Evolutionary conservation across 768 basidiomycete genomes (phyloP), one percentile per base, ranked within the genome.

Genomic region (Chalciporus chontae): DNA sequence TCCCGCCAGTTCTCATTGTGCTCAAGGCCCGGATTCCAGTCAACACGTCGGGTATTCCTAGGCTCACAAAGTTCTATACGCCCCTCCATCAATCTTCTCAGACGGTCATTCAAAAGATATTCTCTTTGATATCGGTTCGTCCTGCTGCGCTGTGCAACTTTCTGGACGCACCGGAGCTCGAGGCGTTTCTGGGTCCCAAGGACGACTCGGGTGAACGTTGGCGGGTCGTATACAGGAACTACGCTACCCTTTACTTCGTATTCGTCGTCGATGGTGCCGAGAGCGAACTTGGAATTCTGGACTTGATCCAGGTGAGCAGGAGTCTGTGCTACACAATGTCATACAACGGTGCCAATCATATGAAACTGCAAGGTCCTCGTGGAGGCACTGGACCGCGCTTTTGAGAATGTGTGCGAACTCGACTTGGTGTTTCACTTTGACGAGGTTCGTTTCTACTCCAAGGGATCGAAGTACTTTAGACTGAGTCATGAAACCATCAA

Each of bases 381-480:
- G 50, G 96, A 99, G 73, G 87, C 91, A 3, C 77, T 99, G 31
- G 96, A 99, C 69, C 77, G 93, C 32, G 85, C 92, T 14, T 99
- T 98, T 64, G 93, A 96, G 74, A 98, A 97, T 62, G 96, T 99
- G 0, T 98, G 96, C 70, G 96, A 99, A 68, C 75, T 99, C 40
- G 96, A 99, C 68, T 78, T 99, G 11, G 94, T 99, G 44, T 99
- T 98, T 68, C 94, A 97, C 67, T 99, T 97, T 62, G 96, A 98
- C 67, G 94, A 98, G 77, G 94, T 91, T 57, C 27, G 77, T 56
- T 27, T 43, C 9, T 11, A 47, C 24, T 37, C 17, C 14, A 19
- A 15, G 27, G 41, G 26, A 38, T 15, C 14, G 14, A 36, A 4
- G 17, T 21, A 15, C 10, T 43, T 41, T 23, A 8, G 9, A 40